A percentile compares a stretch with the other conserved stretches of the same genome.
Conservation (phyloP, 2,329 filamentous ascomycete genomes). For the Botrytis elliptica region DNA sequence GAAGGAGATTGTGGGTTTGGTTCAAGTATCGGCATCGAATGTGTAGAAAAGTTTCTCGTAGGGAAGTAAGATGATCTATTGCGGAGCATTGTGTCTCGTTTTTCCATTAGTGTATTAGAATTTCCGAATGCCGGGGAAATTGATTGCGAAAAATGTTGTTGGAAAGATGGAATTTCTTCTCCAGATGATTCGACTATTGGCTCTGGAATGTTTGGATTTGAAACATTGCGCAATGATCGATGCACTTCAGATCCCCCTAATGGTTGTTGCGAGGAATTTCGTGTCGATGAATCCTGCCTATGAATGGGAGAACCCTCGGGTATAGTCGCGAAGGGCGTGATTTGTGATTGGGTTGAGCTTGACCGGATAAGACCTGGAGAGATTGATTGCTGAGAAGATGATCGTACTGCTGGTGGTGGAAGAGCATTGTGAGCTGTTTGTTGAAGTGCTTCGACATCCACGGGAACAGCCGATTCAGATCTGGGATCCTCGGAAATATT, state of each 20-base stretch:
- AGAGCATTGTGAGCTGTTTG: constrained; percentile 51
- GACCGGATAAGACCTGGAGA: constrained; percentile 24
- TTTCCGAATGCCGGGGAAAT: constrained; percentile 34
- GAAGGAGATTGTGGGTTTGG: constrained; percentile 26
- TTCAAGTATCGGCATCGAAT: constrained; percentile 25
- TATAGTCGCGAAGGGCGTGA: not conserved
- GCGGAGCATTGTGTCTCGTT: constrained; percentile 52
- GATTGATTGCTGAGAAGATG: constrained; percentile 28
- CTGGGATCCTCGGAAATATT: constrained; percentile 40
- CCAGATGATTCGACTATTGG: constrained; percentile 41
- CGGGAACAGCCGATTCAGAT: constrained; percentile 57
- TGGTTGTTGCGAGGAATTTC: constrained; percentile 15
- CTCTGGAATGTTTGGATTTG: constrained; percentile 38
- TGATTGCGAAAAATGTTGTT: not conserved
- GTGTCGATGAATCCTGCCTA: not conserved
- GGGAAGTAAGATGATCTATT: constrained; percentile 30
- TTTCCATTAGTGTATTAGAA: constrained; percentile 51
- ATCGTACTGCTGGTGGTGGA: constrained; percentile 26
- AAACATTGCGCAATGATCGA: constrained; percentile 37
- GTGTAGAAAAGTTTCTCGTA: constrained; percentile 6
- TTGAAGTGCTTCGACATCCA: constrained; percentile 63
- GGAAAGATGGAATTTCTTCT: constrained; percentile 33
- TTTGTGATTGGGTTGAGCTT: constrained; percentile 28
- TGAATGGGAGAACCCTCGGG: not conserved
- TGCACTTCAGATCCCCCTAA: not conserved